Evolutionary conservation across 257 asterid genomes (phyloP), one percentile per base, ranked within the genome.

Genomic region (Solanum ahanhuiri): DNA sequence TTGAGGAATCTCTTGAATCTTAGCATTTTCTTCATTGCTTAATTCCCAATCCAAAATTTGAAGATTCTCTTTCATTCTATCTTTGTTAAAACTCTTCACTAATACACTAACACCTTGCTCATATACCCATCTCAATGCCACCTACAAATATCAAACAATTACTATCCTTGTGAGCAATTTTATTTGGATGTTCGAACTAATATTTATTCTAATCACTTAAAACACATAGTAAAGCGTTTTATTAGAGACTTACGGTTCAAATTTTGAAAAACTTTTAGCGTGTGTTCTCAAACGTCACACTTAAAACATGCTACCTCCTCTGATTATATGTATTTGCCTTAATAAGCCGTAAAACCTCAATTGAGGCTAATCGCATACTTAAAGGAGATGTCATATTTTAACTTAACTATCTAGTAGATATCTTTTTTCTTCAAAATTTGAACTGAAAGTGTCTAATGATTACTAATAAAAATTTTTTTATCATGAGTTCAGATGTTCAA

Each of bases 1-100:
- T 85, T 92, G 93, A 82, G 91, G 88, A 48, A 91, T 91, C 51
- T 88, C 87, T 35, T 83, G 64, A 85, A 93, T 92, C 87, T 81
- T 83, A 58, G 58, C 82, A 17, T 76, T n/a, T 83, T 91, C 95
- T 76, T 90, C 92, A 5, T 90, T 84, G 3, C 76, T 84, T 7
- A 93, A 84, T 82, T 92, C 34, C 87, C 88, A 89, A 15, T 70
- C 85, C 28, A 84, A 86, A 25, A 89, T 81, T 58, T 88, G 87
- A 51, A 88, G 85, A 76, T 89, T 89, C 34, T 89, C 34, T 22
- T 12, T 67, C 91, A 89, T 89, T 58, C 91, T 87, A 15, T 88
- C 90, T 70, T 88, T 89, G 88, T 83, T 89, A 86, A 86, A 89
- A 63, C 90, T 86, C 92, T 90, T 90, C 64, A 82, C 88, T 7